Conservation (phyloP, 1,139 yeast species). For the Kluyveromyces sp. region DNA sequence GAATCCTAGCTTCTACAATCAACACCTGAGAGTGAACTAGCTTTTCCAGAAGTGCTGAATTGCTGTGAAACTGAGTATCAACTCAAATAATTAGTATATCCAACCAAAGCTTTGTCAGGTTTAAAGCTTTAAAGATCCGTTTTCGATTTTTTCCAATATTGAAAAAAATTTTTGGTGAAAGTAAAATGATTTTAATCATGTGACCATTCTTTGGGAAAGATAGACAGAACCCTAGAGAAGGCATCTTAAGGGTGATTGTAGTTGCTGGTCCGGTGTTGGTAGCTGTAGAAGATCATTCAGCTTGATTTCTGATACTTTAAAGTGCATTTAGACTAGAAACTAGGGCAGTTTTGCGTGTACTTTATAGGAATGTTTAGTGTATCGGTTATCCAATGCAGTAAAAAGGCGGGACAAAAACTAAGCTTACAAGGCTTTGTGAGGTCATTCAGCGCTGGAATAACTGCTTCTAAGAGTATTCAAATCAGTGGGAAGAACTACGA, state of each 20-base stretch:
- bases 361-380: not conserved
- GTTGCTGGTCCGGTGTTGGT: too few relatives aligned
- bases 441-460: not conserved
- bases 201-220: not conserved
- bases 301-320: too few relatives aligned
- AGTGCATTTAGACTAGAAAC: too few relatives aligned
- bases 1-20: not conserved
- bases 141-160: not conserved
- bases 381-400: not conserved
- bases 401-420: too few relatives aligned
- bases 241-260: too few relatives aligned
- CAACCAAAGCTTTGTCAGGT: too few relatives aligned
- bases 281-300: too few relatives aligned
- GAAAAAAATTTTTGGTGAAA: not conserved
- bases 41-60: too few relatives aligned
- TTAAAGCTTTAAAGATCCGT: not conserved
- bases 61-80: not conserved
- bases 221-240: too few relatives aligned
- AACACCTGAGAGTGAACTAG: not conserved
- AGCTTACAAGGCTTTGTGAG: slow-evolving; percentile 3
- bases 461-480: slow-evolving; percentile 24
- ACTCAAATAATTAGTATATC: not conserved
- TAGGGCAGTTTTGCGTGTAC: too few relatives aligned
- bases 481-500: slow-evolving; percentile 47
- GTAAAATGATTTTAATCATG: not conserved